Evolutionary conservation across 768 basidiomycete genomes (phyloP).

Genomic region (Tephrocybe rancida): DNA sequence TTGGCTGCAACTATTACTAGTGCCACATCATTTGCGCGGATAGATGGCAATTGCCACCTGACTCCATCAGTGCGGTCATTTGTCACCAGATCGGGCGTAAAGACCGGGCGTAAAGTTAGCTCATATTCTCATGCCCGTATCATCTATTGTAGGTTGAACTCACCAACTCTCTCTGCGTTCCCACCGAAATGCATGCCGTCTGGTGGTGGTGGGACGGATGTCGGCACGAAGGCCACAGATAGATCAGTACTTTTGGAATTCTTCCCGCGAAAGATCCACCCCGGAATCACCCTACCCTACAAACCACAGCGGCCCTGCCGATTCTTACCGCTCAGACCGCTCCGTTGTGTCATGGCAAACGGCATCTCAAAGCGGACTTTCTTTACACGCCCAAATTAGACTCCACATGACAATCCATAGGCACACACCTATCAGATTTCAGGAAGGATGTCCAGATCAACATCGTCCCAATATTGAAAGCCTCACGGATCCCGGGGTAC

Average conservation of each 20-base stretch:
- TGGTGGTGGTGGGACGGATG: too few relatives aligned
- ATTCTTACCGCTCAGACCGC: slow-evolving; percentile 1
- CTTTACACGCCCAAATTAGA: neutral
- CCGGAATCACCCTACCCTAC: neutral
- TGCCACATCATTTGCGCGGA: too few relatives aligned
- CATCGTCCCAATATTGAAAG: neutral
- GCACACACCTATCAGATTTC: slow-evolving; percentile 6
- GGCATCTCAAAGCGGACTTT: slow-evolving; percentile 3
- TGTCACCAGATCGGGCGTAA: neutral
- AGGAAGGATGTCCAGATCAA: neutral
- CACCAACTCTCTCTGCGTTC: neutral
- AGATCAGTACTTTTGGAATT: neutral
- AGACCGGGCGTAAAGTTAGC: neutral
- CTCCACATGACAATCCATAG: slow-evolving; percentile 2
- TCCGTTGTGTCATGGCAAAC: slow-evolving; percentile 4
- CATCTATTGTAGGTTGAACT: too few relatives aligned
- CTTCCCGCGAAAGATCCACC: neutral
- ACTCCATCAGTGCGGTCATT: slow-evolving; percentile 3
- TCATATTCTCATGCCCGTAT: neutral
- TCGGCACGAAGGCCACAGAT: neutral
- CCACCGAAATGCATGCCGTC: too few relatives aligned
- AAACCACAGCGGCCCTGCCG: neutral
- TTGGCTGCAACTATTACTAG: too few relatives aligned
- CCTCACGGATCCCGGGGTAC: too few relatives aligned
- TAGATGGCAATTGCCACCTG: too few relatives aligned